Conservation (phyloP, 768 basidiomycete species). For the Hericium alpestre region DNA sequence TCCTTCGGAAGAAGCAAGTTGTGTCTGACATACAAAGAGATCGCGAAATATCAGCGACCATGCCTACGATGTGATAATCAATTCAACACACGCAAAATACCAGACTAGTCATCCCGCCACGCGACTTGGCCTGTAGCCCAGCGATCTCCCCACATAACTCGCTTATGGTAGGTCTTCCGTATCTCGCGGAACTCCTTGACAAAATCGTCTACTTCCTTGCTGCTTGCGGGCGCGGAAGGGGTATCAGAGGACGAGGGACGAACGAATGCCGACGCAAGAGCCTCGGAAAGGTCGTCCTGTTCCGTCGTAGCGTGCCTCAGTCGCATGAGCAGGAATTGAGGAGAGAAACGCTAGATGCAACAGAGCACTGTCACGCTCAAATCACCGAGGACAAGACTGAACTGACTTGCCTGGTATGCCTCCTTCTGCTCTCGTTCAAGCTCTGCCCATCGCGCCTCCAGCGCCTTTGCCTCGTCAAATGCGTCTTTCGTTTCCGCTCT, state of each 20-base stretch:
- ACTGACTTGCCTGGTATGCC: constrained; percentile 62
- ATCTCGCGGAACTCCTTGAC: constrained; percentile 79
- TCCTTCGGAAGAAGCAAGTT: neutral
- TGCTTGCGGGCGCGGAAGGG: constrained; percentile 14
- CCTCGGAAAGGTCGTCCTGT: constrained; percentile 85
- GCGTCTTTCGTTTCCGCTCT: constrained; percentile 77
- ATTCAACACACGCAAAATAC: neutral
- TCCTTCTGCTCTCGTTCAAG: constrained; percentile 83
- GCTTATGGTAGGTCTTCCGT: constrained; percentile 87
- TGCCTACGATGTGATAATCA: neutral
- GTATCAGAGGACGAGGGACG: constrained; percentile 30
- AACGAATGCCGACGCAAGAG: constrained; percentile 74
- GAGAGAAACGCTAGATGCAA: constrained; percentile 56
- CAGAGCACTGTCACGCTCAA: neutral
- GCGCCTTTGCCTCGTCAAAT: constrained; percentile 74
- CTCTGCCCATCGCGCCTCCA: constrained; percentile 79
- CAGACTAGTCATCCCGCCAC: constrained; percentile 61
- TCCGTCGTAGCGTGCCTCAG: constrained; percentile 80
- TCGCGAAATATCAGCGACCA: neutral
- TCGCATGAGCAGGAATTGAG: constrained; percentile 82
- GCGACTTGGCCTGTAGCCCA: constrained; percentile 80
- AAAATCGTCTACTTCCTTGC: constrained; percentile 73
- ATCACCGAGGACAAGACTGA: neutral
- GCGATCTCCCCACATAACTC: constrained; percentile 80
- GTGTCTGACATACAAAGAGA: neutral